Conservation (phyloP, 352 stramenopile genomes). For the Phytophthora pistaciae region DNA sequence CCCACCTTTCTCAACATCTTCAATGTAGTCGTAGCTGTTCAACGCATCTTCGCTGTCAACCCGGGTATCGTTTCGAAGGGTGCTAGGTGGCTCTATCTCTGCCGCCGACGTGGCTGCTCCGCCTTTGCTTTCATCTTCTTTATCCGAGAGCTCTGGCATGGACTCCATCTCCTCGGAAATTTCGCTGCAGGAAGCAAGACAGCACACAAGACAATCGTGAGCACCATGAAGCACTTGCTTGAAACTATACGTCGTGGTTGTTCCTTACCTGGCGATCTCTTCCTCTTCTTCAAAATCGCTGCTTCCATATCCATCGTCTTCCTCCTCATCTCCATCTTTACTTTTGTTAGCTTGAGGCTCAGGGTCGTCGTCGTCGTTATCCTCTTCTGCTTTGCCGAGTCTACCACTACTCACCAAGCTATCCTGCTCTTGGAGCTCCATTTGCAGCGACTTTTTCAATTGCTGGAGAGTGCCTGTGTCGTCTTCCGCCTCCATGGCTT, state of each 20-base stretch:
- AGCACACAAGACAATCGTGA: background rate
- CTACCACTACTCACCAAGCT: conserved; percentile 37
- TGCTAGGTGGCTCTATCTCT: conserved; percentile 15
- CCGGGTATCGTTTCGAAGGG: conserved; percentile 52
- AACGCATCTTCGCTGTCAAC: conserved; percentile 74
- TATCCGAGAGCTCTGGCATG: conserved; percentile 61
- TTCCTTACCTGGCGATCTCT: conserved; percentile 67
- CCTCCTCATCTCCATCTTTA: conserved; percentile 36
- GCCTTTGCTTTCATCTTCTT: conserved; percentile 44
- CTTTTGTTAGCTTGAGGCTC: conserved; percentile 13
- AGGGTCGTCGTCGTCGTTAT: conserved; percentile 14
- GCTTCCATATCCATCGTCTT: conserved; percentile 75
- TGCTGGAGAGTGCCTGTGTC: conserved; percentile 82
- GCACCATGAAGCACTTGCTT: background rate
- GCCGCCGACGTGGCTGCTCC: conserved; percentile 1
- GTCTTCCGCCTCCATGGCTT: conserved; percentile 87
- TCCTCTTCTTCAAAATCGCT: conserved; percentile 90
- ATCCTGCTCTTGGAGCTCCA: conserved; percentile 63
- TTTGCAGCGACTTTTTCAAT: conserved; percentile 75
- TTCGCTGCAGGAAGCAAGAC: conserved; percentile 40
- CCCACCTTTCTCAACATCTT: conserved; percentile 62
- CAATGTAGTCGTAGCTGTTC: conserved; percentile 89
- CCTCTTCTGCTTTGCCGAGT: conserved; percentile 12
- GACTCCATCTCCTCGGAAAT: conserved; percentile 73
- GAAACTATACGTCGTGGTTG: background rate